Evolutionary conservation across 805 yeast genomes (phyloP).

Genomic region (Clavispora fructus): DNA sequence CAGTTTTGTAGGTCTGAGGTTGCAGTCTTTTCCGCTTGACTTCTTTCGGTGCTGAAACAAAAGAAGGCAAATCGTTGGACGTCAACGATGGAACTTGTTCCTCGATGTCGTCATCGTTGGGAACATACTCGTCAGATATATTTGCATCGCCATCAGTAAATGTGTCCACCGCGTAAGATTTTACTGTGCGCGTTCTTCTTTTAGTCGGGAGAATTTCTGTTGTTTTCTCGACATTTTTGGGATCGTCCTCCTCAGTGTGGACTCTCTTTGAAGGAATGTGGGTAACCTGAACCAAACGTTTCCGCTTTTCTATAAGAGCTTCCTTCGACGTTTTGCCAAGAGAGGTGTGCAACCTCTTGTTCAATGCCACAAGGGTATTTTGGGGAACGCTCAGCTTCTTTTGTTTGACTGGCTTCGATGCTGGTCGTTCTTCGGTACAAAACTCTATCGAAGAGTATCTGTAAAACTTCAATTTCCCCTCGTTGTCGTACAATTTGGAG

Average conservation of each 20-base stretch:
- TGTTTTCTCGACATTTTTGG: neutral
- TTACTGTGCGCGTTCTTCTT: neutral
- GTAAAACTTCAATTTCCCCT: slow-evolving; percentile 69
- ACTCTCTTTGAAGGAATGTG: neutral
- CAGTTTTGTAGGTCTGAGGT: slow-evolving; percentile 2
- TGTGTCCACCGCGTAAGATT: neutral
- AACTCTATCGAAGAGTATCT: slow-evolving; percentile 39
- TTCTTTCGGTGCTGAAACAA: slow-evolving; percentile 3
- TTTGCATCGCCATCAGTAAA: neutral
- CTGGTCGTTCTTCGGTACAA: slow-evolving; percentile 10
- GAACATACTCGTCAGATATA: neutral
- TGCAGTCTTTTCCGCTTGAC: neutral
- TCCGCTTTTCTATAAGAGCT: slow-evolving; percentile 16
- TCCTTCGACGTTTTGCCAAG: slow-evolving; percentile 24
- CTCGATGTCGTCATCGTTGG: neutral
- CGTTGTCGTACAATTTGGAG: slow-evolving; percentile 62
- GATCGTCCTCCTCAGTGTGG: neutral
- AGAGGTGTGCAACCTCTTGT: slow-evolving; percentile 13
- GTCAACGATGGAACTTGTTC: slow-evolving; percentile 1
- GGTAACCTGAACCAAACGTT: slow-evolving; percentile 3
- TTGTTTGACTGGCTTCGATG: slow-evolving; percentile 7
- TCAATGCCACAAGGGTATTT: slow-evolving; percentile 11
- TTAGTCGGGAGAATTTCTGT: neutral
- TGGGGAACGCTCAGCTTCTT: neutral
- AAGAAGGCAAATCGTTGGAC: slow-evolving; percentile 8